Percentiles rank a stretch among this genome's conserved stretches.
These are phyloP conservation scores for Pestalotiopsis sp. DNA, from an alignment of 2,329 filamentous ascomycete species.

Conservation along the genomic window DNA sequence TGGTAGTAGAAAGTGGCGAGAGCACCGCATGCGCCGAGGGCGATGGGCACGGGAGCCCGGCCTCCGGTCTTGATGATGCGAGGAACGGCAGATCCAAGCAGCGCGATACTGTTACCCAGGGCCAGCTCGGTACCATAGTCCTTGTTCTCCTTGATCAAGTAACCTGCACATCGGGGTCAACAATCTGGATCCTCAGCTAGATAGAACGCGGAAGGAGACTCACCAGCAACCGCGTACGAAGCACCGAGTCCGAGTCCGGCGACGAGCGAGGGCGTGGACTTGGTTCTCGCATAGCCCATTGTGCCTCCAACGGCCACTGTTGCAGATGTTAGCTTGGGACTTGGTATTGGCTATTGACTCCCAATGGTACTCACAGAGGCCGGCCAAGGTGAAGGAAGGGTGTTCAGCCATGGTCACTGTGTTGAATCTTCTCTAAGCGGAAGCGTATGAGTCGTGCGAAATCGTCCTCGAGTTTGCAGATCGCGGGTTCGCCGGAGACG, in stretches of 20 bases:
- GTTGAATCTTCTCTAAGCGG: neutral
- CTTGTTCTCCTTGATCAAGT: conserved; percentile 44
- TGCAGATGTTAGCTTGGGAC: neutral
- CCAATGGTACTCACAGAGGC: conserved; percentile 33
- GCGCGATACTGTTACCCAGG: conserved; percentile 40
- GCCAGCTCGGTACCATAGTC: conserved; percentile 45
- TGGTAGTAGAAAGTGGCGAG: conserved; percentile 44
- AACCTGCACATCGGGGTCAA: conserved; percentile 30
- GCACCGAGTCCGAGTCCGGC: conserved; percentile 34
- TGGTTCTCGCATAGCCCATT: conserved; percentile 32
- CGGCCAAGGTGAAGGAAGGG: conserved; percentile 43
- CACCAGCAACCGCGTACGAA: conserved; percentile 35
- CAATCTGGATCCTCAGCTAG: neutral
- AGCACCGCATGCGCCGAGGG: conserved; percentile 34
- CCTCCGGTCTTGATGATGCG: conserved; percentile 41
- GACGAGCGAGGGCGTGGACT: conserved; percentile 35
- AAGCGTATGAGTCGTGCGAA: neutral
- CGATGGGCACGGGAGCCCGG: conserved; percentile 38
- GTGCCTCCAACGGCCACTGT: conserved; percentile 36
- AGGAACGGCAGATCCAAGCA: conserved; percentile 40
- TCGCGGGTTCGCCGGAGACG: neutral
- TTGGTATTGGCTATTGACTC: neutral
- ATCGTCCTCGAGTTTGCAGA: neutral
- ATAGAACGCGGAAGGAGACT: neutral
- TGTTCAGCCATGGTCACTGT: conserved; percentile 40